Conservation (phyloP, 1,139 yeast species). For the Blastobotrys illinoisensis region DNA sequence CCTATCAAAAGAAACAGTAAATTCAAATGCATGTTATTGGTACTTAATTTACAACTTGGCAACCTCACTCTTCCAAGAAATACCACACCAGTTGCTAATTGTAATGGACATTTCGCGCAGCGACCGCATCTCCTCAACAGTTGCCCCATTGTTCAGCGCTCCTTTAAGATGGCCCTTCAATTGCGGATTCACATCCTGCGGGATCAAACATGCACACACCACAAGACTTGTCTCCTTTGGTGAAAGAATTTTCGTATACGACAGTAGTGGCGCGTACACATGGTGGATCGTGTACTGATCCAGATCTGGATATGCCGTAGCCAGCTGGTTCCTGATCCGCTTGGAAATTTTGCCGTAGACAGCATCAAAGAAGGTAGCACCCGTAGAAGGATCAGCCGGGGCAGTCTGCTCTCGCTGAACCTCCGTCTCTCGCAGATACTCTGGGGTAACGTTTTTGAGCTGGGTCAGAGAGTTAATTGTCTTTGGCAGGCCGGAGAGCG, state of each 20-base stretch:
- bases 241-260: slow-evolving; percentile 56
- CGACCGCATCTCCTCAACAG: slow-evolving; percentile 55
- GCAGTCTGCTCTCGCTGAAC: slow-evolving; percentile 22
- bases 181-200: slow-evolving; percentile 94
- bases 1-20: slow-evolving; percentile 1
- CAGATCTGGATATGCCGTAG: slow-evolving; percentile 75
- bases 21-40: neutral
- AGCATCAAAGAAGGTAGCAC: slow-evolving; percentile 65
- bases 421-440: slow-evolving; percentile 34
- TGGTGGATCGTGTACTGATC: slow-evolving; percentile 68
- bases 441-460: slow-evolving; percentile 63
- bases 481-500: slow-evolving; percentile 78
- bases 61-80: slow-evolving; percentile 55
- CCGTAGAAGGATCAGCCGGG: slow-evolving; percentile 37
- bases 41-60: slow-evolving; percentile 54
- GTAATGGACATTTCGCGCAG: slow-evolving; percentile 59
- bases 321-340: slow-evolving; percentile 63
- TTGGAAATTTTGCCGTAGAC: slow-evolving; percentile 71
- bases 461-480: slow-evolving; percentile 72
- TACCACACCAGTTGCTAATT: slow-evolving; percentile 71
- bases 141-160: slow-evolving; percentile 73
- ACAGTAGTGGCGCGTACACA: slow-evolving; percentile 72
- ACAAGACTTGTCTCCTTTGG: slow-evolving; percentile 73
- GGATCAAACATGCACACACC: slow-evolving; percentile 73
- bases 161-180: slow-evolving; percentile 86